Conservation (phyloP, 352 stramenopile species). For the Phytophthora kernoviae region DNA sequence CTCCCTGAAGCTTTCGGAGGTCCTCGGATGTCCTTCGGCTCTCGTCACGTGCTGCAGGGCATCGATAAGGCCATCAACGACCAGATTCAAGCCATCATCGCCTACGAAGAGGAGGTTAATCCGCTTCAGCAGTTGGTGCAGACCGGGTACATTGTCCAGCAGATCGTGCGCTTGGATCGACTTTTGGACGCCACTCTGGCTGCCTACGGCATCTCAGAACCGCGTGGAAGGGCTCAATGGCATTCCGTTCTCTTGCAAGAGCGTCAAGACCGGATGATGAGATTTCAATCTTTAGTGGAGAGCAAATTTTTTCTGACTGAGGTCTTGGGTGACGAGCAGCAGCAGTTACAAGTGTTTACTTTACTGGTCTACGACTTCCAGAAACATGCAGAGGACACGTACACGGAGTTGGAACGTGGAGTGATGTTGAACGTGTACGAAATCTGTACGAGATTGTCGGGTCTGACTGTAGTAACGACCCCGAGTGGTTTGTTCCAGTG, state of each 20-base stretch:
- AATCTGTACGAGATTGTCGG: slow-evolving; percentile 17
- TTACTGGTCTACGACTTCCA: slow-evolving; percentile 33
- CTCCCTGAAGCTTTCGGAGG: slow-evolving; percentile 13
- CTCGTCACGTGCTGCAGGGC: slow-evolving; percentile 19
- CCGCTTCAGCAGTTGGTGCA: slow-evolving; percentile 27
- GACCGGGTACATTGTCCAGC: slow-evolving; percentile 27
- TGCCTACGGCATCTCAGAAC: slow-evolving; percentile 21
- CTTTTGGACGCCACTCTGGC: slow-evolving; percentile 27
- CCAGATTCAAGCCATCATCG: slow-evolving; percentile 17
- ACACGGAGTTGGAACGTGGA: slow-evolving; percentile 27
- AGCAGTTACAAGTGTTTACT: slow-evolving; percentile 33
- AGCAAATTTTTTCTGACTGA: slow-evolving; percentile 16
- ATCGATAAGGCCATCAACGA: slow-evolving; percentile 25
- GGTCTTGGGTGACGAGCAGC: slow-evolving; percentile 26
- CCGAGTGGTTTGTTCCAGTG: slow-evolving; percentile 36
- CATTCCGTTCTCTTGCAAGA: slow-evolving; percentile 30
- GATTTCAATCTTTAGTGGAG: slow-evolving; percentile 18
- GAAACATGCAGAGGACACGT: slow-evolving; percentile 21
- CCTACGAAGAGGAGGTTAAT: slow-evolving; percentile 25
- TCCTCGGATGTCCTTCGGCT: slow-evolving; percentile 11
- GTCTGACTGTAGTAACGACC: slow-evolving; percentile 17
- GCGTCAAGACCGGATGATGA: slow-evolving; percentile 22
- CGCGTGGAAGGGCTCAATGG: slow-evolving; percentile 15
- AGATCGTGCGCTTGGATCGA: slow-evolving; percentile 26
- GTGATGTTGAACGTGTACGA: slow-evolving; percentile 29